These are phyloP conservation scores for Pythium biforme DNA, from an alignment of 352 stramenopile genomes.

Conservation along the genomic window DNA sequence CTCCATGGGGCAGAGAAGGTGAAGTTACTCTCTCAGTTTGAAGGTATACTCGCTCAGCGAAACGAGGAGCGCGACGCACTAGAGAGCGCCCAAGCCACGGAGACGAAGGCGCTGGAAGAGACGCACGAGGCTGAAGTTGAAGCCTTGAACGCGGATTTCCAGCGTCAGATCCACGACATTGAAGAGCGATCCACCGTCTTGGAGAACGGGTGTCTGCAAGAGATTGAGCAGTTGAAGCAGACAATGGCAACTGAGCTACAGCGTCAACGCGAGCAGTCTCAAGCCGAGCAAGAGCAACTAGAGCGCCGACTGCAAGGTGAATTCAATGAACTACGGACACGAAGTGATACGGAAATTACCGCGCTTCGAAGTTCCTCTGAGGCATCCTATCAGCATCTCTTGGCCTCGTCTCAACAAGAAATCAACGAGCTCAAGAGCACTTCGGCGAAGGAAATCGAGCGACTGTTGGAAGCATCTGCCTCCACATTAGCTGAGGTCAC, in stretches of 20 bases:
- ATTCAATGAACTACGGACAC: neutral
- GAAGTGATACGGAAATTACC: conserved; percentile 1
- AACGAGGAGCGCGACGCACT: conserved; percentile 48
- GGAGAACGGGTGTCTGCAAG: conserved; percentile 33
- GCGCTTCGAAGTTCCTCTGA: conserved; percentile 10
- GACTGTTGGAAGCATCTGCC: conserved; percentile 9
- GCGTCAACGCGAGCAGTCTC: conserved; percentile 8
- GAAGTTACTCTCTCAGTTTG: conserved; percentile 41
- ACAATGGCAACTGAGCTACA: conserved; percentile 26
- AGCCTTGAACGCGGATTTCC: conserved; percentile 29
- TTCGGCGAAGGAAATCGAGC: conserved; percentile 24
- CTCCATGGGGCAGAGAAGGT: conserved; percentile 38
- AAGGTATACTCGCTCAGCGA: conserved; percentile 38
- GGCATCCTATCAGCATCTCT: conserved; percentile 23
- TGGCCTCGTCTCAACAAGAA: conserved; percentile 23
- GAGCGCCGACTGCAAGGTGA: neutral
- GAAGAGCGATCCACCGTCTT: conserved; percentile 31
- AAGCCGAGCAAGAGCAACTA: neutral
- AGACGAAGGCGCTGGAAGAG: conserved; percentile 32
- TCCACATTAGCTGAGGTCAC: conserved; percentile 26
- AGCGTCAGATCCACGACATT: conserved; percentile 29
- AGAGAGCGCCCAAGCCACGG: conserved; percentile 33
- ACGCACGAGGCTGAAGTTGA: conserved; percentile 28
- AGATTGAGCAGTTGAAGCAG: conserved; percentile 39
- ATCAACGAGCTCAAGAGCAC: conserved; percentile 29